Evolutionary conservation across 1,139 yeast genomes (phyloP).

Genomic region (Geotrichum aggregatum): DNA sequence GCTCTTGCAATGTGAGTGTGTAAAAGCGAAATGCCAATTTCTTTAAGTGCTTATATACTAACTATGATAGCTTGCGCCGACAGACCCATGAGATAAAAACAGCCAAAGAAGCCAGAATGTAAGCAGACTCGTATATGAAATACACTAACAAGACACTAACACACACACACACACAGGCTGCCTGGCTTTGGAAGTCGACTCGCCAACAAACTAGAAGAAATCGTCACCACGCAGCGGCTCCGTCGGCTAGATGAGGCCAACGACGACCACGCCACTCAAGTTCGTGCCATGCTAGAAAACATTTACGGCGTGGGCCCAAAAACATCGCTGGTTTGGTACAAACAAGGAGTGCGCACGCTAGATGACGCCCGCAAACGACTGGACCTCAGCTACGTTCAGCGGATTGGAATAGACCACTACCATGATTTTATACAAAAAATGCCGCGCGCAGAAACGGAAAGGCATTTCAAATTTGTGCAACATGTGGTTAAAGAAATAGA

Average conservation of each 20-base stretch:
- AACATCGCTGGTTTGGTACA: conserved; percentile 46
- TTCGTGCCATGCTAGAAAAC: conserved; percentile 41
- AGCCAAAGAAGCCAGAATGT: conserved; percentile 41
- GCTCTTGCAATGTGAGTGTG: conserved; percentile 41
- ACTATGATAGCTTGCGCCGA: conserved; percentile 30
- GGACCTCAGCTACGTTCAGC: conserved; percentile 42
- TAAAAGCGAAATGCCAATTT: no score
- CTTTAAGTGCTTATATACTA: no score
- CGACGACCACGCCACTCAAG: conserved; percentile 33
- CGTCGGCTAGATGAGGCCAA: conserved; percentile 38
- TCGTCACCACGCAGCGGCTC: conserved; percentile 43
- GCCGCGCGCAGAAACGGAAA: conserved; percentile 46
- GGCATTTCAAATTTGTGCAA: conserved; percentile 43
- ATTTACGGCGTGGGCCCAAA: conserved; percentile 54
- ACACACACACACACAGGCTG: no score
- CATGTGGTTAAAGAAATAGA: conserved; percentile 41
- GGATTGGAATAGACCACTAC: conserved; percentile 48
- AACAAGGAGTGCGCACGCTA: conserved; percentile 42
- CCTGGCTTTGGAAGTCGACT: conserved; percentile 48
- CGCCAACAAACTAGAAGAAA: conserved; percentile 49
- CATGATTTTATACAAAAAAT: conserved; percentile 50
- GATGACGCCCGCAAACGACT: conserved; percentile 41
- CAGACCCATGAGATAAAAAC: conserved; percentile 35
- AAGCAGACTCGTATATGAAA: no score
- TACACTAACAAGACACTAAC: no score